A percentile compares a stretch with the other conserved stretches of the same genome.
These are phyloP conservation scores for Pistacia integerrima DNA, from an alignment of 345 rosid genomes.

Conservation along the genomic window DNA sequence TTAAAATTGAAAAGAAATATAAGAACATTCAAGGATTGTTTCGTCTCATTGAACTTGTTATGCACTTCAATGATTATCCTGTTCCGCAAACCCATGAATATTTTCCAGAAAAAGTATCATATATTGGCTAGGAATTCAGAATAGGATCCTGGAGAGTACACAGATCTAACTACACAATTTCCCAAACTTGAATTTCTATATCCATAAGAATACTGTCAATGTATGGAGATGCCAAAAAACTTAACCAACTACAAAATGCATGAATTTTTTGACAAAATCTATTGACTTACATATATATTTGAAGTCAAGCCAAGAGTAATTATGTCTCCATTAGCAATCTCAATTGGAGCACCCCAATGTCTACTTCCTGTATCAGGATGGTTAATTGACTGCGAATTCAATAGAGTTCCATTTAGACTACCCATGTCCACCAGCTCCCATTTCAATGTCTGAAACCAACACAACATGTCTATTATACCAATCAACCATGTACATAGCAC, in stretches of 20 bases:
- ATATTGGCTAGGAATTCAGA: not conserved
- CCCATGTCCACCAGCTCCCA: conserved; percentile 99
- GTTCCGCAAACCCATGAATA: not conserved
- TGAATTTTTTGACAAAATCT: not conserved
- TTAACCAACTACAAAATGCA: not conserved
- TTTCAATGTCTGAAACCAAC: conserved; percentile 69
- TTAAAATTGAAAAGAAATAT: not conserved
- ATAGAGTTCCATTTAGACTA: conserved; percentile 92
- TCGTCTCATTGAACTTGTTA: not conserved
- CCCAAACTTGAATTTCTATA: not conserved
- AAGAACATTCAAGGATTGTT: not conserved
- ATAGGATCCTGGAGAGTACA: not conserved
- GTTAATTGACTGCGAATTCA: conserved; percentile 69
- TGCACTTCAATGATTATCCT: not conserved
- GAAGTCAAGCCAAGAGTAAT: conserved; percentile 91
- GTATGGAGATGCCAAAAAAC: not conserved
- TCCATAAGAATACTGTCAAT: not conserved
- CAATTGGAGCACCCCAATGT: conserved; percentile 74
- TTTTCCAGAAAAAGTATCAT: not conserved
- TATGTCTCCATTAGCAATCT: conserved; percentile 77
- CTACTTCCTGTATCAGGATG: conserved; percentile 74
- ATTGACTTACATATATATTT: conserved; percentile 60
- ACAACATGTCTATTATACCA: conserved; percentile 9
- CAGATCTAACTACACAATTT: conserved; percentile 1
- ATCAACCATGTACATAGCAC: conserved; percentile 15